Evolutionary conservation across 1,139 yeast species (phyloP), one percentile per base, ranked within the genome.

Genomic region (Magnusiomyces ingens): DNA sequence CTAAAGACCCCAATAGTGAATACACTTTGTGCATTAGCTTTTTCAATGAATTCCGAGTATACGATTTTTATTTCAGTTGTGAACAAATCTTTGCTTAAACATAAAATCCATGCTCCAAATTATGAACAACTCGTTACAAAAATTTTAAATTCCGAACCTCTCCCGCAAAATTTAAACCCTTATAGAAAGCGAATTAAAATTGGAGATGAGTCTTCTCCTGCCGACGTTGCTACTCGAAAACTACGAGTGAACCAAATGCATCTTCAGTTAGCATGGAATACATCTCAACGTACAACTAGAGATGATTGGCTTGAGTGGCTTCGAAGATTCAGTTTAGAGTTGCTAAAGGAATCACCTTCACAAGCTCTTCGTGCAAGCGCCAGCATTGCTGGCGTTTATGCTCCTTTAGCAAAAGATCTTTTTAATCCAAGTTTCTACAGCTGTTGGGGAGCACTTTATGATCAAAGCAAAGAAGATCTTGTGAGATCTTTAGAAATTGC

Each of bases 301-400:
- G 99, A 91, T 64, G 99, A 93, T 62, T 94, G 99, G 99, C 91
- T 86, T 64, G 99, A 93, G 64, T 94, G 99, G 99, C 82, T 91
- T 59, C 79, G 95, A 53, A 76, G 94, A 55, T 74, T 94, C 50
- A 84, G 95, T 63, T 85, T 89, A 53, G 97, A 90, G 65, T 71
- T 94, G 38, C 72, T 94, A 59, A 88, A 87, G 61, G 96, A 91
- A 66, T 87, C 96, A 49, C 96, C 99, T 3, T 89, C 97, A 0
- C 96, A 89, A 64, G 95, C 98, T 0, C 77, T 94, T 47, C 77
- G 98, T 60, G 96, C 98, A 0, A 93, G 99, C 67, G 89, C 96
- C 1, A 85, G 87, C 10, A 73, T 94, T 53, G 98, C 98, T 0
- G 83, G 89, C 5, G 89, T 88, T 49, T 89, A 91, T 63, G 82